phyloP scores from a whole-genome alignment of 805 yeast species.

The Kluyveromyces nonfermentans region DNA sequence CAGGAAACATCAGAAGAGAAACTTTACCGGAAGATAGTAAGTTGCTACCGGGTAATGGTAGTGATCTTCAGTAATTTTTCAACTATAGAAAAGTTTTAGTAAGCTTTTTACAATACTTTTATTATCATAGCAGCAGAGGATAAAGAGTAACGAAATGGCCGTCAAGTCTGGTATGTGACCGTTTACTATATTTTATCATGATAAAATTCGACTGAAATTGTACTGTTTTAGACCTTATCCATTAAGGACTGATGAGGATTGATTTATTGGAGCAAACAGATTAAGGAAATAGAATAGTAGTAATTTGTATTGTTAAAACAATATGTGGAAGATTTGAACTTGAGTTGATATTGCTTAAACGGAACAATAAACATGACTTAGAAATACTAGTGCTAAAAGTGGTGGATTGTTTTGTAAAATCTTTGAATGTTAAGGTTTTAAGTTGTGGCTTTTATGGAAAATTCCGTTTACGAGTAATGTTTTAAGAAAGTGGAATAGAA shows the following conservation, averaged over 20 bases:
- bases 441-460: too few species aligned
- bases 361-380: too few species aligned
- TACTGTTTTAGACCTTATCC: neutral
- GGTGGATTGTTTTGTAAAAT: too few species aligned
- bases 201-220: neutral
- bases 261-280: neutral
- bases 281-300: too few species aligned
- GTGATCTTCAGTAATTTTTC: neutral
- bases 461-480: too few species aligned
- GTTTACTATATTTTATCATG: neutral
- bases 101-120: neutral
- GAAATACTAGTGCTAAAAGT: too few species aligned
- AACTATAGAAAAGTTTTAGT: neutral
- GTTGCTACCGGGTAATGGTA: neutral
- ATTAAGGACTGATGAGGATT: neutral
- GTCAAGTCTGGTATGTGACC: conserved; percentile 43
- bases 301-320: too few species aligned
- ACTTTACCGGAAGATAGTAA: neutral
- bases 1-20: too few species aligned
- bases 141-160: conserved; percentile 33
- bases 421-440: too few species aligned
- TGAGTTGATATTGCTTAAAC: too few species aligned
- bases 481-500: neutral
- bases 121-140: neutral
- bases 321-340: too few species aligned